phyloP scores from a whole-genome alignment of 805 yeast genomes.

The Maudiozyma bulderi region DNA sequence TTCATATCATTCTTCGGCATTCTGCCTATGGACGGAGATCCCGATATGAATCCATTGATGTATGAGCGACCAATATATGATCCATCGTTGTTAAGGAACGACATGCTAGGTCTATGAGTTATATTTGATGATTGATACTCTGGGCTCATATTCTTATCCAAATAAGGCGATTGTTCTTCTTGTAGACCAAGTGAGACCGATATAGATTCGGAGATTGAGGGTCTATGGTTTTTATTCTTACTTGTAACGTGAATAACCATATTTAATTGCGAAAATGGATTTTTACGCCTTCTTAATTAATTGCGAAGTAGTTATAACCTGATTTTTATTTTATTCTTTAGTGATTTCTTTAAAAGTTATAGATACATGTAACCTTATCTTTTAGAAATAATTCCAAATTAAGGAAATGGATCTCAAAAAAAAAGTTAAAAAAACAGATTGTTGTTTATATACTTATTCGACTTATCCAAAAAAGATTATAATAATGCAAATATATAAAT shows the following conservation, averaged over 20 bases:
- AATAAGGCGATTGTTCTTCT: constrained; percentile 2
- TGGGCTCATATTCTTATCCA: background rate
- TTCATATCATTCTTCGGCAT: constrained; percentile 3
- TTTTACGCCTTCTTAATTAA: background rate
- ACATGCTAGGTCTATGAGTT: background rate
- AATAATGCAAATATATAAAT: no score
- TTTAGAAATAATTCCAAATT: no score
- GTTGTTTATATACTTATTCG: no score
- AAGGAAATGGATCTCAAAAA: no score
- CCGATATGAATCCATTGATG: constrained; percentile 20
- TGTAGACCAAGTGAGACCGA: constrained; percentile 26
- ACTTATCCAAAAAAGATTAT: no score
- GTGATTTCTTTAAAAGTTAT: background rate
- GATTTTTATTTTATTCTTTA: background rate
- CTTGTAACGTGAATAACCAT: constrained; percentile 1
- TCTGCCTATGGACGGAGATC: constrained; percentile 8
- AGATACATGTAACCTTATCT: no score
- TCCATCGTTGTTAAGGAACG: constrained; percentile 1
- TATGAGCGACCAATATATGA: constrained; percentile 25
- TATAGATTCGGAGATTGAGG: constrained; percentile 22
- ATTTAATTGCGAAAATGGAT: background rate
- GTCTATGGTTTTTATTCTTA: constrained; percentile 2
- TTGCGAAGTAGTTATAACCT: no score
- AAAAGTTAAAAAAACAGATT: no score
- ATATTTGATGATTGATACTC: background rate